Base-by-base conservation (phyloP, 768 basidiomycete genomes). In the Mycena chlorophos region DNA sequence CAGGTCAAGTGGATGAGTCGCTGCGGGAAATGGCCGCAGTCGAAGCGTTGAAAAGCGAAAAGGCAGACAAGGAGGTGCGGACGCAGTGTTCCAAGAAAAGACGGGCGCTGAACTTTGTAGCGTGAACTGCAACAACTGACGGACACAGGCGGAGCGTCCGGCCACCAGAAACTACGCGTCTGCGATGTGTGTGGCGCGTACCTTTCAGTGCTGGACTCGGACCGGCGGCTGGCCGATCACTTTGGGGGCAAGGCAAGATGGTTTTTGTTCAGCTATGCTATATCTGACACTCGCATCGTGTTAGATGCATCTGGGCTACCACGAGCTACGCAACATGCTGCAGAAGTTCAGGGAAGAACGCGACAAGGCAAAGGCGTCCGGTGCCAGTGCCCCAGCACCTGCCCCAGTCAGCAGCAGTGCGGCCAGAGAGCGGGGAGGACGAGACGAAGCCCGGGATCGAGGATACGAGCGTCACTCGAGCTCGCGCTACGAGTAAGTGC, bases 131-230 rank as follows among this genome's bases (percentile, higher is more conserved):
- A 97, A 73, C 88, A 94, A 71, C 77, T 99, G 61, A 97, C 96
- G 38, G 97, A 99, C 69, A 98, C 94, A 27, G 96, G 95, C 37
- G 97, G 97, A 53, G 97, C 97, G 4, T 97, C 94, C 54, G 97
- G 97, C n/a, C 97, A 99, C 78, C 97, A 99, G 75, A 98, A 98
- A 74, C 78, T 99, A 64, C 88, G 97, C 59, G 97, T 99, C n/a
- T 98, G 97, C 77, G 97, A 99, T 77, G 95, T 98, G 26, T 99
- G 97, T 70, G 97, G 97, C 65, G 97, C 97, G n/a, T 98, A 98
- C 78, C 82, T 99, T 42, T 96, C 93, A 16, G 92, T 99, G 31
- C 81, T 98, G 46, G 97, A 99, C 74, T 98, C 96, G 55, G 97
- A 99, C 78, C 87, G 96, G 70, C 94, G 97, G 70, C 78, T 99